Percentiles rank a stretch among this genome's conserved stretches.
Conservation (phyloP, 176 grass and related monocot genomes). For the Chloris gayana region DNA sequence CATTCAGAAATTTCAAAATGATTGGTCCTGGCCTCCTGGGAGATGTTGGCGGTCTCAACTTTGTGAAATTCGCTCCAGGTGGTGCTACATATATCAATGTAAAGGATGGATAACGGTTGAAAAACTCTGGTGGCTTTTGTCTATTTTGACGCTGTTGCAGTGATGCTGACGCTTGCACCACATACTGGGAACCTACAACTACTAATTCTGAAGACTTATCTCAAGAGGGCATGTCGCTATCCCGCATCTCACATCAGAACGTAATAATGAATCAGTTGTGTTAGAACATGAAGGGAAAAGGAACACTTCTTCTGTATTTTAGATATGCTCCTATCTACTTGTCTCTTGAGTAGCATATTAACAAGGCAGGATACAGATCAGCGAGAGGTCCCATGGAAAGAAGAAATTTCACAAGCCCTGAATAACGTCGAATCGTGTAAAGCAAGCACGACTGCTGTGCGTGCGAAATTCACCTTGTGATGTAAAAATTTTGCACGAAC, state of each 20-base stretch:
- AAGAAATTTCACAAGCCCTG: constrained; percentile 19
- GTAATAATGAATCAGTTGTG: background rate
- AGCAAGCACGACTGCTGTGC: constrained; percentile 19
- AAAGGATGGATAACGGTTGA: constrained; percentile 3
- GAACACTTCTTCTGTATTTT: background rate
- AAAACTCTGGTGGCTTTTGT: background rate
- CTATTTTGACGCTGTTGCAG: background rate
- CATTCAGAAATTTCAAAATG: background rate
- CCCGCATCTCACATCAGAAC: background rate
- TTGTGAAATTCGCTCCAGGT: background rate
- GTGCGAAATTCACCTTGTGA: constrained; percentile 25
- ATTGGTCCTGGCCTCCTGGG: background rate
- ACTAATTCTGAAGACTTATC: background rate
- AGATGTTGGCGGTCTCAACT: background rate
- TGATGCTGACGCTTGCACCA: background rate
- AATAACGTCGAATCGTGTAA: background rate
- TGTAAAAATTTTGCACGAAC: constrained; percentile 42
- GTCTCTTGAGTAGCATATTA: background rate
- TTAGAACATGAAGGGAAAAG: background rate
- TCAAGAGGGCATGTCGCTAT: background rate
- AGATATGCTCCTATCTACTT: background rate
- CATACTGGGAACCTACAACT: background rate
- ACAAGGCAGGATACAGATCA: background rate
- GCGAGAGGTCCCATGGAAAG: background rate
- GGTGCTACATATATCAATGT: constrained; percentile 29